Evolutionary conservation across 768 basidiomycete genomes (phyloP).

Genomic region (Myochromella boudieri): DNA sequence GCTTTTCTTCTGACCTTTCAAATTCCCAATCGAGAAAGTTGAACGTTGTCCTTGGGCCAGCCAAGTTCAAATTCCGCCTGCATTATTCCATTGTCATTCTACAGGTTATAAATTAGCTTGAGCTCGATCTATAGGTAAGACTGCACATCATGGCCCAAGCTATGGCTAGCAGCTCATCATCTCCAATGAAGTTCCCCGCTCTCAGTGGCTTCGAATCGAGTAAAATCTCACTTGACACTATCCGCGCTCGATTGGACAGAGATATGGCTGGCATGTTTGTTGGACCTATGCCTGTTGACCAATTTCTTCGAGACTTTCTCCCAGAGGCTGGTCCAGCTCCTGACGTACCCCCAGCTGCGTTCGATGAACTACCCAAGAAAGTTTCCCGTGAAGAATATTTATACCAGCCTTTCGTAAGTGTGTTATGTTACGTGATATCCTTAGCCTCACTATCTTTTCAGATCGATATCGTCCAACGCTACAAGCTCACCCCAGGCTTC

Average conservation of each 20-base stretch:
- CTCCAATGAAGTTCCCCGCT: no score
- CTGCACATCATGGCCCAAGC: no score
- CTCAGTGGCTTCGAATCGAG: no score
- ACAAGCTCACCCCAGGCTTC: conserved; percentile 6
- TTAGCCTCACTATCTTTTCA: not conserved
- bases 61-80: not conserved
- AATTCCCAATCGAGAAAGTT: no score
- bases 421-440: not conserved
- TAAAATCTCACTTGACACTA: no score
- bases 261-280: not conserved
- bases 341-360: not conserved
- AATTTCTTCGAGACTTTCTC: conserved; percentile 8
- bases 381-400: not conserved
- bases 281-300: conserved; percentile 7
- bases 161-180: no score
- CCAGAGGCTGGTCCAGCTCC: not conserved
- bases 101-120: not conserved
- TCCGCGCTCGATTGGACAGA: no score
- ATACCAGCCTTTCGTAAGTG: conserved; percentile 9
- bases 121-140: not conserved
- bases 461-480: conserved; percentile 3
- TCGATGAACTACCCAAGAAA: not conserved
- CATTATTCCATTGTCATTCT: not conserved
- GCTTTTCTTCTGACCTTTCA: no score
- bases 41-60: not conserved